A percentile compares a stretch with the other conserved stretches of the same genome.
phyloP scores from a whole-genome alignment of 108 stramenopile genomes.

The Seminavis robusta region DNA sequence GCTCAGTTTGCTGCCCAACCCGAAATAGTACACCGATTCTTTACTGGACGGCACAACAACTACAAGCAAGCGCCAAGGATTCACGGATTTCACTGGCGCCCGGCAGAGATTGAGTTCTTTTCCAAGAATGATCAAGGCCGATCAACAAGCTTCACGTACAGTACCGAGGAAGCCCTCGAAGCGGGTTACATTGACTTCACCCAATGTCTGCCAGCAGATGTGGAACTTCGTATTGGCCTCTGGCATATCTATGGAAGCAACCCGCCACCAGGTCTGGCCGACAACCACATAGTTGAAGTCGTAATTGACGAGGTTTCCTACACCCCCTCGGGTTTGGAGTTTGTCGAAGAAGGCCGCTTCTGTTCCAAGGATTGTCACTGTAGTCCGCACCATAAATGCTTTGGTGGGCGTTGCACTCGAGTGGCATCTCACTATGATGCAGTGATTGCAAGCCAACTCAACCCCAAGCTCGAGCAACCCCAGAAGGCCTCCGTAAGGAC shows the following conservation, averaged over 20 bases:
- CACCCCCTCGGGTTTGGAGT: not conserved
- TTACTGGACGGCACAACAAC: not conserved
- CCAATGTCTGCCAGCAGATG: constrained; percentile 10
- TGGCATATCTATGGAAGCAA: constrained; percentile 17
- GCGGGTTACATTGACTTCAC: not conserved
- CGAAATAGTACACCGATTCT: not conserved
- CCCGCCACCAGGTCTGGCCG: not conserved
- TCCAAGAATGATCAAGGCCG: not conserved
- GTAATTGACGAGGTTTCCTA: constrained; percentile 2
- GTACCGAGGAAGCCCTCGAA: constrained; percentile 1
- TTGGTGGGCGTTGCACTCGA: no score
- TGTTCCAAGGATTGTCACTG: constrained; percentile 6
- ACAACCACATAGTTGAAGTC: not conserved
- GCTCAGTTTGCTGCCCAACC: constrained; percentile 1
- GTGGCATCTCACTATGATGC: no score
- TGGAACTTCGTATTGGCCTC: constrained; percentile 18
- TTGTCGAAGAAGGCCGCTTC: not conserved
- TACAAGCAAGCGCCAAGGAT: not conserved
- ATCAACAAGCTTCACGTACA: constrained; percentile 1
- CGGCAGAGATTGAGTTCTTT: not conserved
- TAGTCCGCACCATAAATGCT: no score
- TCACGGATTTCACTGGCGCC: constrained; percentile 8
- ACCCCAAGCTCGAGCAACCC: no score
- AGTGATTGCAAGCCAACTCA: no score
- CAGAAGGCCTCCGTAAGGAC: no score